These are phyloP conservation scores for Scleromitrula shiraiana DNA, from an alignment of 2,329 filamentous ascomycete genomes.

Conservation along the genomic window DNA sequence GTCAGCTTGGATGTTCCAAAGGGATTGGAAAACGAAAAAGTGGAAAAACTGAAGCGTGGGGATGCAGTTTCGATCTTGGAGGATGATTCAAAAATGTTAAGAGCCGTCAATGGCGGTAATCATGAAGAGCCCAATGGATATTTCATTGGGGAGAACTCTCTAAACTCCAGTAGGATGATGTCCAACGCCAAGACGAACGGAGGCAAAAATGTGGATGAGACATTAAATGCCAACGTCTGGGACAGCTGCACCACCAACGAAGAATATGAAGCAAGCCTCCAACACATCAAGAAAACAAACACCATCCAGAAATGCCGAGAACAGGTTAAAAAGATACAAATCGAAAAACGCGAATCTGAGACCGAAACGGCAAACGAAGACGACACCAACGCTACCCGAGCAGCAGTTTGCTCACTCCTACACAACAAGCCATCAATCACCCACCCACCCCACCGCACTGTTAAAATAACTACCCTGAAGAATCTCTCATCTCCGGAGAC, in stretches of 20 bases:
- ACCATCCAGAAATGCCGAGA: conserved; percentile 31
- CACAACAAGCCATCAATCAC: conserved; percentile 40
- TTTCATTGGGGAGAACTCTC: too few species aligned
- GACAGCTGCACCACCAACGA: conserved; percentile 37
- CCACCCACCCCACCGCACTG: conserved; percentile 40
- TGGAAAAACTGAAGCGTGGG: conserved; percentile 29
- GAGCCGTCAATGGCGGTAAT: conserved; percentile 32
- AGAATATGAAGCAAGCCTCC: conserved; percentile 36
- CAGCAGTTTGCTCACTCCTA: conserved; percentile 41
- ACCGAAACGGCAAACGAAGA: conserved; percentile 26
- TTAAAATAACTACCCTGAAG: conserved; percentile 41
- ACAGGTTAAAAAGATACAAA: conserved; percentile 14
- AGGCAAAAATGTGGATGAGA: too few species aligned
- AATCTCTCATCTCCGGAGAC: conserved; percentile 35
- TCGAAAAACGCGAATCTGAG: conserved; percentile 9
- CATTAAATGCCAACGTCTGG: too few species aligned
- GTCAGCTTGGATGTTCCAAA: conserved; percentile 11
- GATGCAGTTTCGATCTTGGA: conserved; percentile 36
- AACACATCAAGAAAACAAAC: conserved; percentile 34
- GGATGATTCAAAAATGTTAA: conserved; percentile 38
- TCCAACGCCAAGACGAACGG: conserved; percentile 29
- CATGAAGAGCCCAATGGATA: conserved; percentile 12
- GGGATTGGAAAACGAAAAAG: not conserved
- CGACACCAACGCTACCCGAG: conserved; percentile 36
- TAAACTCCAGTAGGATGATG: too few species aligned